phyloP scores from a whole-genome alignment of 192 early-diverging fungal genomes.

The Rhizophagus prolifer region DNA sequence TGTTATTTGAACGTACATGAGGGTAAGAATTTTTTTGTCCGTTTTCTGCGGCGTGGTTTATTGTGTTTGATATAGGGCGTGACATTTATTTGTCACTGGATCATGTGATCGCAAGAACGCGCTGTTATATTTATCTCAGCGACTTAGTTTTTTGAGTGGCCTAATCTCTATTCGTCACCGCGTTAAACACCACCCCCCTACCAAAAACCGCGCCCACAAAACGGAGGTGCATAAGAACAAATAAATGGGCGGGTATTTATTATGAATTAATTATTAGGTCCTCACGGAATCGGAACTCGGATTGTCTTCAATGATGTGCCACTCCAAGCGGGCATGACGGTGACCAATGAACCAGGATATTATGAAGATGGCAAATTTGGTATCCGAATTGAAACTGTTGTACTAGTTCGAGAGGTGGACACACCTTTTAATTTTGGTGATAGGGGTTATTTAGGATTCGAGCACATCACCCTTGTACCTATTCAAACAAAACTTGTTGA shows the following conservation, averaged over 20 bases:
- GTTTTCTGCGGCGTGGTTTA: no score
- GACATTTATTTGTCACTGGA: no score
- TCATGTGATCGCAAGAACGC: no score
- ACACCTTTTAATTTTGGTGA: conserved; percentile 86
- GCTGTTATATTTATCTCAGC: no score
- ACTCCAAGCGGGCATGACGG: conserved; percentile 87
- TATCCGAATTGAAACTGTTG: conserved; percentile 95
- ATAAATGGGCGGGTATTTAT: neutral
- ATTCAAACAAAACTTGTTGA: conserved; percentile 86
- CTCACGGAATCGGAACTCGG: conserved; percentile 89
- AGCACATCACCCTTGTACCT: conserved; percentile 87
- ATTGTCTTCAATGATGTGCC: conserved; percentile 71
- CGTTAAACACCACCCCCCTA: no score
- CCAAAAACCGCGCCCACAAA: no score
- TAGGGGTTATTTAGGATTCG: conserved; percentile 82
- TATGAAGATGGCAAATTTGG: conserved; percentile 97
- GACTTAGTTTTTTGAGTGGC: no score
- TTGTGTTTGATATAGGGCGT: no score
- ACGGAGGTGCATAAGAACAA: neutral
- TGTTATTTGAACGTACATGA: conserved; percentile 94
- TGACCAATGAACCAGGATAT: conserved; percentile 97
- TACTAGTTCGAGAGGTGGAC: conserved; percentile 72
- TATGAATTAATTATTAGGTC: conserved; percentile 40
- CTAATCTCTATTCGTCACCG: no score
- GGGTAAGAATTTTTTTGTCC: conserved; percentile 36